Percentiles rank a stretch among this genome's conserved stretches.
These are phyloP conservation scores for Arabidopsis arenosa DNA, from an alignment of 345 rosid species.

Conservation along the genomic window DNA sequence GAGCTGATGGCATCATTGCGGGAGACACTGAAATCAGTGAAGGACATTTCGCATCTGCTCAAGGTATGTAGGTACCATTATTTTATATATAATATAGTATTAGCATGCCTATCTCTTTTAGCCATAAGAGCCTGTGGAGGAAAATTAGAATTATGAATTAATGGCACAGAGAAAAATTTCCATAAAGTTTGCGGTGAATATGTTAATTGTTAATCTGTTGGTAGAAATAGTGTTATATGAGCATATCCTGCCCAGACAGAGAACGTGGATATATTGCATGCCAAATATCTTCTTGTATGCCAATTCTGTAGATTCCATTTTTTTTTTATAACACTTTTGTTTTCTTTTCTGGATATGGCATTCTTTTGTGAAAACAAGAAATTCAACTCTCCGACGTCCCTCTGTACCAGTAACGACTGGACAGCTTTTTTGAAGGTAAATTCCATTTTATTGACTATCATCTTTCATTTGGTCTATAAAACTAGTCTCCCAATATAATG, in stretches of 20 bases:
- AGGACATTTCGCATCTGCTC: conserved; percentile 78
- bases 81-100: conserved; percentile 17
- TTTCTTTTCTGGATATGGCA: conserved; percentile 30
- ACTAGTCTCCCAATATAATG: conserved; percentile 19
- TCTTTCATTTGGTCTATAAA: conserved; percentile 9
- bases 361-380: conserved; percentile 59
- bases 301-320: conserved; percentile 6
- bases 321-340: background rate
- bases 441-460: conserved; percentile 16
- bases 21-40: conserved; percentile 86
- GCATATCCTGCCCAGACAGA: background rate
- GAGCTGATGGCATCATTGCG: conserved; percentile 79
- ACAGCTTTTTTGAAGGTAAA: conserved; percentile 84
- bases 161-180: background rate
- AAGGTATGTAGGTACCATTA: conserved; percentile 57
- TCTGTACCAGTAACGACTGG: conserved; percentile 80
- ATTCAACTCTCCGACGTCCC: conserved; percentile 89
- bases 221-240: conserved; percentile 25
- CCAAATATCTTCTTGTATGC: conserved; percentile 8
- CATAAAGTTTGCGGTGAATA: conserved; percentile 17
- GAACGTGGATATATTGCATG: background rate
- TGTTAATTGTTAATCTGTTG: conserved; percentile 32
- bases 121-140: conserved; percentile 18
- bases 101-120: conserved; percentile 24
- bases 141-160: background rate